Conservation (phyloP, 768 basidiomycete species). For the Lyophyllum shimeji region DNA sequence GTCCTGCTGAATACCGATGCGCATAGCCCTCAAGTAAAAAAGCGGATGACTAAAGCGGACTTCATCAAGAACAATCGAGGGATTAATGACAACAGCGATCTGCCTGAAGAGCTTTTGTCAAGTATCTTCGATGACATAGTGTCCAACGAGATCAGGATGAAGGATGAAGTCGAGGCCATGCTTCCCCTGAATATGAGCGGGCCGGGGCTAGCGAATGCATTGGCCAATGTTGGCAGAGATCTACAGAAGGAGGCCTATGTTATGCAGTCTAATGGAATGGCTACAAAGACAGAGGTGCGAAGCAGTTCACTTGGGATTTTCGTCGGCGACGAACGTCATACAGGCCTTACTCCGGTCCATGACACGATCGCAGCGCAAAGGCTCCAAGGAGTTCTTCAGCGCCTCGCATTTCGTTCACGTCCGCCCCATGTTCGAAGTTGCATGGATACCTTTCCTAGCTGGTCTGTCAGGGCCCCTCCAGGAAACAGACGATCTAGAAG, state of each 20-base stretch:
- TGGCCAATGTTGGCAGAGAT: slow-evolving; percentile 91
- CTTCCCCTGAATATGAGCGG: slow-evolving; percentile 42
- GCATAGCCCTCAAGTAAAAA: slow-evolving; percentile 92
- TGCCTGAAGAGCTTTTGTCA: slow-evolving; percentile 82
- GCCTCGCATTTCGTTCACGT: slow-evolving; percentile 97
- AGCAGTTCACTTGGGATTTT: slow-evolving; percentile 1
- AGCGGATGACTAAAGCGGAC: slow-evolving; percentile 88
- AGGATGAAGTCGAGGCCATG: slow-evolving; percentile 85
- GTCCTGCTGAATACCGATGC: slow-evolving; percentile 98
- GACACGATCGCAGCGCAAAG: slow-evolving; percentile 89
- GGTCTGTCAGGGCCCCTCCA: slow-evolving; percentile 93
- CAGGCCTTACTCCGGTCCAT: slow-evolving; percentile 91
- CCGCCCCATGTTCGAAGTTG: slow-evolving; percentile 98
- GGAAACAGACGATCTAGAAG: slow-evolving; percentile 90
- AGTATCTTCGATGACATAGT: slow-evolving; percentile 90
- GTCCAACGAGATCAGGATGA: slow-evolving; percentile 95
- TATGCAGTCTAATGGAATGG: slow-evolving; percentile 94
- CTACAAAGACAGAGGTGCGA: slow-evolving; percentile 89
- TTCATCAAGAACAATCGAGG: slow-evolving; percentile 96
- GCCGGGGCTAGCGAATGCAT: slow-evolving; percentile 76
- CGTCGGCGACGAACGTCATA: slow-evolving; percentile 10
- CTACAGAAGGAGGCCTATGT: slow-evolving; percentile 95
- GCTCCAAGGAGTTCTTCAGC: slow-evolving; percentile 86
- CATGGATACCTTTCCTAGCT: slow-evolving; percentile 98
- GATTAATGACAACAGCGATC: slow-evolving; percentile 88